A percentile compares a stretch with the other conserved stretches of the same genome.
phyloP scores from a whole-genome alignment of 75 land plant genomes.

The Gnetum montanum region DNA sequence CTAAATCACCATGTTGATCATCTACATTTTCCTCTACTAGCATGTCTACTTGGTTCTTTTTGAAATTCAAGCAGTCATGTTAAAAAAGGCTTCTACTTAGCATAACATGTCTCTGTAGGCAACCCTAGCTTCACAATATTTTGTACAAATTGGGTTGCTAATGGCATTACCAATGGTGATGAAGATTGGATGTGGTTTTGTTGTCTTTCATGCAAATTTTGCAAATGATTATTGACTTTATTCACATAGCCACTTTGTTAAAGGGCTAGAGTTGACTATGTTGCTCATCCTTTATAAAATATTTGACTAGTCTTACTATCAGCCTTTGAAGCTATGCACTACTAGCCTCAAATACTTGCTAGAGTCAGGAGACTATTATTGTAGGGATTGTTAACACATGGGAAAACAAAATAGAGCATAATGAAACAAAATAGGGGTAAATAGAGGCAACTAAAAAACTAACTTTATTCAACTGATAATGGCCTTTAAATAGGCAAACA shows the following conservation, averaged over 20 bases:
- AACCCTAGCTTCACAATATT: constrained; percentile 93
- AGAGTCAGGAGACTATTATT: too few relatives aligned
- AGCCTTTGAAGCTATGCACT: too few relatives aligned
- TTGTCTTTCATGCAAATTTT: constrained; percentile 92
- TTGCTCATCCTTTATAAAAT: constrained; percentile 72
- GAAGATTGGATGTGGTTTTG: constrained; percentile 96
- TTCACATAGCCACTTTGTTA: constrained; percentile 95
- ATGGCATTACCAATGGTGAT: constrained; percentile 96
- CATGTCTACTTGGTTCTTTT: constrained; percentile 87
- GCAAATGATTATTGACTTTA: constrained; percentile 94
- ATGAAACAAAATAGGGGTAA: too few relatives aligned
- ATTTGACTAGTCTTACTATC: constrained; percentile 44
- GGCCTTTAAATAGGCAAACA: too few relatives aligned
- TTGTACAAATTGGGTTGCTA: constrained; percentile 89
- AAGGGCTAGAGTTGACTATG: constrained; percentile 84
- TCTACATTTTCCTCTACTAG: constrained; percentile 89
- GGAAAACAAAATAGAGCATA: too few relatives aligned
- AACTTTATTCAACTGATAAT: too few relatives aligned
- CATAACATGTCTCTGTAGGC: constrained; percentile 63
- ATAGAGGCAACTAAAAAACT: too few relatives aligned
- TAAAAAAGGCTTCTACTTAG: constrained; percentile 19
- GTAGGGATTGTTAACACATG: too few relatives aligned
- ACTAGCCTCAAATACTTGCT: too few relatives aligned
- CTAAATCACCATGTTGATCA: constrained; percentile 83
- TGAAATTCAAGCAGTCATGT: constrained; percentile 69